phyloP scores from a whole-genome alignment of 1,284 basidiomycete genomes.

The Ganoderma boninense region DNA sequence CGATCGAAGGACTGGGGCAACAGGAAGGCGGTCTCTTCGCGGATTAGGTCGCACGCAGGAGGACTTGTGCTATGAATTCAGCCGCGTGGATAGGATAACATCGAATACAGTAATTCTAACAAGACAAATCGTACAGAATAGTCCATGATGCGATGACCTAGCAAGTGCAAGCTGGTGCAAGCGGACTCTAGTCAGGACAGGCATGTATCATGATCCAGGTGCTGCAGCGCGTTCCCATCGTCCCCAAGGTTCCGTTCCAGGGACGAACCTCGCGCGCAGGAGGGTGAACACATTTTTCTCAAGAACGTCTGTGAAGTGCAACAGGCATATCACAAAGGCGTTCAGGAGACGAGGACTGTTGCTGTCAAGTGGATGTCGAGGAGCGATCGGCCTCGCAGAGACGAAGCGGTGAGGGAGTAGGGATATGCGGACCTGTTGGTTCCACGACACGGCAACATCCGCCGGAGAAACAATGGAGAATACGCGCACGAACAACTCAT shows the following conservation, averaged over 20 bases:
- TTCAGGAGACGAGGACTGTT: constrained; percentile 6
- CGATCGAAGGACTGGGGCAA: constrained; percentile 15
- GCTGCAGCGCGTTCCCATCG: constrained; percentile 34
- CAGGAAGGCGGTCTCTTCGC: constrained; percentile 38
- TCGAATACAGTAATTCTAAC: neutral
- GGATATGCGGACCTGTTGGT: constrained; percentile 28
- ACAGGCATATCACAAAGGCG: constrained; percentile 13
- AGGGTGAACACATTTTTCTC: constrained; percentile 31
- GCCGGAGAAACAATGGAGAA: constrained; percentile 6
- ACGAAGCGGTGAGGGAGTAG: constrained; percentile 27
- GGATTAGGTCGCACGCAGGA: constrained; percentile 24
- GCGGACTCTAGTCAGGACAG: neutral
- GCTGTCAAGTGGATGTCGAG: constrained; percentile 31
- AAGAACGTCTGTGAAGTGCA: constrained; percentile 25
- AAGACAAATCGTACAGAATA: neutral
- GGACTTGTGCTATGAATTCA: neutral
- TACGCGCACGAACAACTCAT: constrained; percentile 20
- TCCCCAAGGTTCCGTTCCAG: constrained; percentile 40
- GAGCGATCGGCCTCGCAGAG: constrained; percentile 16
- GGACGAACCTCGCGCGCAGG: constrained; percentile 36
- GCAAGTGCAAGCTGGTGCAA: neutral
- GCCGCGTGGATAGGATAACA: neutral
- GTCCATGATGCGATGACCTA: neutral
- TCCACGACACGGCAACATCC: neutral
- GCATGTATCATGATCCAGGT: neutral